Evolutionary conservation across 208 protist species (phyloP).

Genomic region (Leishmania martiniquensis): DNA sequence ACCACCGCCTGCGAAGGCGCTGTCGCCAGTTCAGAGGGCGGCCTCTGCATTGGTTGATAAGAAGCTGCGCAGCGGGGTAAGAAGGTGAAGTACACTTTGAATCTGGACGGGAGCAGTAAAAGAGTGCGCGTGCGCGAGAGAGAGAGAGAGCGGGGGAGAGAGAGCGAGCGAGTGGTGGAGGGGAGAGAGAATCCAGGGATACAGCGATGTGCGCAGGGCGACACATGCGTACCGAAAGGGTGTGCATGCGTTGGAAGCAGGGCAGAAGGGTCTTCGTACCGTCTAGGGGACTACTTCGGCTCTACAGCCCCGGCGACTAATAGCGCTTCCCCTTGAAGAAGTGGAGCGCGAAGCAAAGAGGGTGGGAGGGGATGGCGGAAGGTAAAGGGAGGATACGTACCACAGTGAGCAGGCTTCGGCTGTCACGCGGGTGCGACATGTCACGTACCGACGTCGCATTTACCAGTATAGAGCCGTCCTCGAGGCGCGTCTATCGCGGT

Average conservation of each 20-base stretch:
- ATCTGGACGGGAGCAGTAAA: not conserved
- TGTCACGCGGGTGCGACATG: not conserved
- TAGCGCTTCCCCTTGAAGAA: not conserved
- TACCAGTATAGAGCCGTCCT: not conserved
- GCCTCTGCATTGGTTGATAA: slow-evolving; percentile 6
- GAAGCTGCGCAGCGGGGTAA: not conserved
- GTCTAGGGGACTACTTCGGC: no score
- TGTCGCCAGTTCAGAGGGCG: not conserved
- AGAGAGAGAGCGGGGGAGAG: not conserved
- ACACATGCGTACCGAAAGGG: not conserved
- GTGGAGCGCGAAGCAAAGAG: not conserved
- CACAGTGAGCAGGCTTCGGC: not conserved
- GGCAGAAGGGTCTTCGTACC: not conserved
- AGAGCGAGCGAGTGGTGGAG: no score
- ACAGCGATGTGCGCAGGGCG: not conserved
- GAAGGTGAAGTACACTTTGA: not conserved
- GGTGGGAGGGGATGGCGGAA: not conserved
- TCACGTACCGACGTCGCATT: no score
- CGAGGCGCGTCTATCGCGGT: not conserved
- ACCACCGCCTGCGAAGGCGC: not conserved
- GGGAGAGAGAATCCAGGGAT: no score
- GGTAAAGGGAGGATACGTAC: not conserved
- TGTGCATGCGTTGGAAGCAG: not conserved
- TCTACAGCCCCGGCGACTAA: not conserved
- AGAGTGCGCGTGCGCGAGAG: not conserved